phyloP scores from a whole-genome alignment of 2,329 filamentous ascomycete species.

The Chaetomium strumarium region DNA sequence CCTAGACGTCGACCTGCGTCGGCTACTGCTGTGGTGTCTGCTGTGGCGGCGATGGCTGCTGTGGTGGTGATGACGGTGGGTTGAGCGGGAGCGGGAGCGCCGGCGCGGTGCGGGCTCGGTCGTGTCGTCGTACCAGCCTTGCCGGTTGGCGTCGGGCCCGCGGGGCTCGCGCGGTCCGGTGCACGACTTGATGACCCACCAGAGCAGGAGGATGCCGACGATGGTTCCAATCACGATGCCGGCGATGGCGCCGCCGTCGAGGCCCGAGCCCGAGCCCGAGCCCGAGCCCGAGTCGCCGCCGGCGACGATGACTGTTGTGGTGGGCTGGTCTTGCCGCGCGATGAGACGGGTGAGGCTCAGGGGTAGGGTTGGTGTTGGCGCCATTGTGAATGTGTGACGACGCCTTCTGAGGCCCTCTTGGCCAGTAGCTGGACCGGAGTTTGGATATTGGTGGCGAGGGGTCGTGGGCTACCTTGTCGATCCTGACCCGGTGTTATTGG shows the following conservation, averaged over 20 bases:
- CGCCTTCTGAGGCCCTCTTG: neutral
- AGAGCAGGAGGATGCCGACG: constrained; percentile 20
- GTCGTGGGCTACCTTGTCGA: neutral
- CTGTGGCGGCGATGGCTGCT: constrained; percentile 5
- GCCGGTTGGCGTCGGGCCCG: constrained; percentile 11
- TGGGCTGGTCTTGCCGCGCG: constrained; percentile 12
- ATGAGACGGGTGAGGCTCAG: constrained; percentile 1
- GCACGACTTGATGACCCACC: constrained; percentile 18
- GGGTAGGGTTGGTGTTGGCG: constrained; percentile 15
- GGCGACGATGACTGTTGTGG: constrained; percentile 17
- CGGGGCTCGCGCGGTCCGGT: neutral
- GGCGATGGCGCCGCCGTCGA: constrained; percentile 20
- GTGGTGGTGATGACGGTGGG: constrained; percentile 10
- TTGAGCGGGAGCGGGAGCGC: constrained; percentile 12
- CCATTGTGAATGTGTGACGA: neutral
- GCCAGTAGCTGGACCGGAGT: neutral
- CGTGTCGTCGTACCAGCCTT: constrained; percentile 23
- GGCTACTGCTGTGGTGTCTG: constrained; percentile 12
- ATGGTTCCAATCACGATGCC: constrained; percentile 25
- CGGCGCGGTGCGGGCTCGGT: neutral
- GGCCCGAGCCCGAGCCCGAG: neutral
- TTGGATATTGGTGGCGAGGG: neutral
- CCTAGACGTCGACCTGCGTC: constrained; percentile 12
- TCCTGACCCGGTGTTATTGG: neutral
- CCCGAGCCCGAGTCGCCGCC: neutral